These are phyloP conservation scores for Phytophthora foliorum DNA, from an alignment of 352 stramenopile genomes.

Conservation along the genomic window DNA sequence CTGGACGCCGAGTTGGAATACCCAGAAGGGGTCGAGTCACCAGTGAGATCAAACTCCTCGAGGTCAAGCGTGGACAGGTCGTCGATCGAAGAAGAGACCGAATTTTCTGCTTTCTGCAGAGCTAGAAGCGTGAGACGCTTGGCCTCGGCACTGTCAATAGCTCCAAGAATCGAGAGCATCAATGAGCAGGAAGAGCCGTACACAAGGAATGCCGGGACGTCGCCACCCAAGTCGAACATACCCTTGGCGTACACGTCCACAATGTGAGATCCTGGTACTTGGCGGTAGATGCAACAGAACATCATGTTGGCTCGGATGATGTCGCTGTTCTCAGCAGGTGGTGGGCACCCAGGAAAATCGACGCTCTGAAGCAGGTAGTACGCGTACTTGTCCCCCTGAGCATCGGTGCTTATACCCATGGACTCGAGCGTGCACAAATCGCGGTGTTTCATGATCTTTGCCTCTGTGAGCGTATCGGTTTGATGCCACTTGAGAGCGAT, in stretches of 20 bases:
- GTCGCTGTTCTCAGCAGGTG: conserved; percentile 41
- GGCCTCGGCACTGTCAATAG: conserved; percentile 44
- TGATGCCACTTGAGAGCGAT: conserved; percentile 65
- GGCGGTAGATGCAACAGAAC: conserved; percentile 69
- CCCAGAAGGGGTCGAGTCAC: conserved; percentile 1
- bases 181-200: conserved; percentile 55
- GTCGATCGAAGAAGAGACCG: conserved; percentile 10
- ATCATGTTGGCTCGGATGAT: conserved; percentile 58
- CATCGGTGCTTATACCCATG: conserved; percentile 51
- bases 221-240: conserved; percentile 58
- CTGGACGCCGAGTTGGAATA: conserved; percentile 31
- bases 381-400: conserved; percentile 46
- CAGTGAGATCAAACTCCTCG: conserved; percentile 20
- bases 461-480: conserved; percentile 34
- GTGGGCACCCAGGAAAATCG: conserved; percentile 48
- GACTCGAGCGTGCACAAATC: conserved; percentile 64
- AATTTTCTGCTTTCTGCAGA: conserved; percentile 26
- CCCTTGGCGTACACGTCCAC: conserved; percentile 67
- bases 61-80: conserved; percentile 28
- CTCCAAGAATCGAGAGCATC: conserved; percentile 45
- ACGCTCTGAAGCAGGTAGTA: conserved; percentile 67
- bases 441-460: conserved; percentile 50
- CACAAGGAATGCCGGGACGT: conserved; percentile 50
- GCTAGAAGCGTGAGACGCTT: conserved; percentile 60
- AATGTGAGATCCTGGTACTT: conserved; percentile 34